Evolutionary conservation across 176 grass and related monocot genomes (phyloP).

Genomic region (Triticum dicoccoides): DNA sequence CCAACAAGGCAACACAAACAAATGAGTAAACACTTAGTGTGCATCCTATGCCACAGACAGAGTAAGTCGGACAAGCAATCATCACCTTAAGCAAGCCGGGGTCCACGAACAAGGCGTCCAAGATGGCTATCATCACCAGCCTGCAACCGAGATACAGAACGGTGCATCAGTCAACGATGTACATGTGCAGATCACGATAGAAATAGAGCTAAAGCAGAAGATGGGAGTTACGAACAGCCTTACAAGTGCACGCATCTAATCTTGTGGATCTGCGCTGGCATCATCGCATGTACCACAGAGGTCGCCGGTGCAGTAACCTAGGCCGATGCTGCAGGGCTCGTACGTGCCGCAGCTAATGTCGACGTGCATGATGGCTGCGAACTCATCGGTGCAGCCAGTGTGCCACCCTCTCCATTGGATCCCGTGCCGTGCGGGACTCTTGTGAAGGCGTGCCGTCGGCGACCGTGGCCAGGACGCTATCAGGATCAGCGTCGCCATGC

Average conservation of each 20-base stretch:
- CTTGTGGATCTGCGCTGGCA: constrained; percentile 48
- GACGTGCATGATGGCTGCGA: no score
- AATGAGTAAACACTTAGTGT: constrained; percentile 27
- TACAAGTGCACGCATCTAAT: constrained; percentile 87
- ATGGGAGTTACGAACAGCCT: not conserved
- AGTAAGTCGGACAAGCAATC: not conserved
- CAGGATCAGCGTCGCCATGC: no score
- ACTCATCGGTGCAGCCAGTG: no score
- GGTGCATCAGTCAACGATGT: constrained; percentile 13
- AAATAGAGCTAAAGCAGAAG: not conserved
- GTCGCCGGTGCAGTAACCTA: no score
- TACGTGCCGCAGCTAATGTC: no score
- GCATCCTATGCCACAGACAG: not conserved
- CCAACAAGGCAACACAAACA: constrained; percentile 36
- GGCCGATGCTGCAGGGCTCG: no score
- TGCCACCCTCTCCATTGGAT: no score
- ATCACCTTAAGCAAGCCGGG: constrained; percentile 81
- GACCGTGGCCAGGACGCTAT: no score
- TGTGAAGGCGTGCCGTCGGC: no score
- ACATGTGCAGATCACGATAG: not conserved
- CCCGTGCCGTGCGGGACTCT: no score
- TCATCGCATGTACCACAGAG: no score
- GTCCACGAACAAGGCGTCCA: constrained; percentile 75
- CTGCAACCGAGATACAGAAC: constrained; percentile 46
- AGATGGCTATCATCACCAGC: constrained; percentile 56